These are phyloP conservation scores for Solanum chilense DNA, from an alignment of 257 asterid species.

Conservation along the genomic window DNA sequence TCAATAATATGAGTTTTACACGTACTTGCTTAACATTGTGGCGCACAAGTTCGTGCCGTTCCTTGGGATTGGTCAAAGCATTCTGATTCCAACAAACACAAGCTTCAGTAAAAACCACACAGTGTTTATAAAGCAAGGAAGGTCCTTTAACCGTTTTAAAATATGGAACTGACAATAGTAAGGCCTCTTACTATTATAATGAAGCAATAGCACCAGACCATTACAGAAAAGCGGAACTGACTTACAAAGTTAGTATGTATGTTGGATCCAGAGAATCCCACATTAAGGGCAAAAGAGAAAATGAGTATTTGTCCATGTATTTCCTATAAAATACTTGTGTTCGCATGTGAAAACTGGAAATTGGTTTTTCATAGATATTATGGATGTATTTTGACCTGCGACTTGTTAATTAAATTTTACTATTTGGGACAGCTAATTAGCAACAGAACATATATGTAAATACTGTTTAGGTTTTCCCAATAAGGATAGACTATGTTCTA, in stretches of 20 bases:
- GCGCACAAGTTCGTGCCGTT: conserved; percentile 70
- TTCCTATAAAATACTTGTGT: not conserved
- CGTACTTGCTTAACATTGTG: conserved; percentile 6
- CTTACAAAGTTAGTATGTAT: not conserved
- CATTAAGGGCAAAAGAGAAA: not conserved
- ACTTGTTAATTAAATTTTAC: not conserved
- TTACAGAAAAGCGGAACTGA: not conserved
- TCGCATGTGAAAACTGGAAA: not conserved
- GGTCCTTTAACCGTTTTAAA: not conserved
- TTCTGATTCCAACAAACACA: conserved; percentile 22
- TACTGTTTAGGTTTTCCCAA: not conserved
- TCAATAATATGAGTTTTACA: not conserved
- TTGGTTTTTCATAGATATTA: not conserved
- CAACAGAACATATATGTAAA: not conserved
- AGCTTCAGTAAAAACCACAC: not conserved
- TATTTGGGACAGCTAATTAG: not conserved
- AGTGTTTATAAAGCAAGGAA: not conserved
- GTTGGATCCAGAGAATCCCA: not conserved
- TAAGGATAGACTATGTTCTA: not conserved
- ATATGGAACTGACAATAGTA: not conserved
- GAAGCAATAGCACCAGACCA: not conserved
- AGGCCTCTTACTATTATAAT: not conserved
- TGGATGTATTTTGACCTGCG: not conserved
- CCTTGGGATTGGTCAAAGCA: conserved; percentile 56
- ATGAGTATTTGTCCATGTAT: not conserved